Conservation (phyloP, 495 filamentous ascomycete genomes). For the Pseudomonodictys pantanalensis region DNA sequence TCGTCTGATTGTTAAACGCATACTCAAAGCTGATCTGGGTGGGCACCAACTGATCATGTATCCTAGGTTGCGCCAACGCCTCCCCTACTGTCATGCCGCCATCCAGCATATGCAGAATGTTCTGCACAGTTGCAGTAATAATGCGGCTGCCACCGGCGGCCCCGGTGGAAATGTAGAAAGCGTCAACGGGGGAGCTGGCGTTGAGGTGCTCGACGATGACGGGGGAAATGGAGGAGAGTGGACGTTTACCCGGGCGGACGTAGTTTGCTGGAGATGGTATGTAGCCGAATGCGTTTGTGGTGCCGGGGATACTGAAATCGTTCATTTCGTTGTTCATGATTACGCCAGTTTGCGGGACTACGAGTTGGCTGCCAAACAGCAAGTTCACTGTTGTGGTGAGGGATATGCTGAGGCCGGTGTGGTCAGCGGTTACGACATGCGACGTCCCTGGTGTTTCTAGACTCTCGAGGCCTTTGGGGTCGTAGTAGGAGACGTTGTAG, state of each 20-base stretch:
- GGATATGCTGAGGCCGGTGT: slow-evolving; percentile 65
- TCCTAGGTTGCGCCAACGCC: slow-evolving; percentile 62
- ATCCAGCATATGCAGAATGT: slow-evolving; percentile 68
- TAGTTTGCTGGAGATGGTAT: slow-evolving; percentile 76
- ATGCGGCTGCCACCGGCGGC: slow-evolving; percentile 86
- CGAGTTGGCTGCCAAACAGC: slow-evolving; percentile 71
- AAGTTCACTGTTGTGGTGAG: slow-evolving; percentile 82
- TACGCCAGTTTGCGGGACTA: slow-evolving; percentile 78
- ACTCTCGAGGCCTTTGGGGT: slow-evolving; percentile 60
- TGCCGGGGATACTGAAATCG: slow-evolving; percentile 38
- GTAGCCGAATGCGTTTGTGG: slow-evolving; percentile 77
- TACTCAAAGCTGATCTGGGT: slow-evolving; percentile 68
- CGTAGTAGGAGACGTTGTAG: slow-evolving; percentile 66
- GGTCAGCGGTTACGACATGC: slow-evolving; percentile 69
- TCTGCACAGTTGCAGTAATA: slow-evolving; percentile 78
- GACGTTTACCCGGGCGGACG: slow-evolving; percentile 75
- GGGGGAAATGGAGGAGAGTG: slow-evolving; percentile 75
- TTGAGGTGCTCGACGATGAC: slow-evolving; percentile 71
- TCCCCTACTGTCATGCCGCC: slow-evolving; percentile 54
- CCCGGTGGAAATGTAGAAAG: slow-evolving; percentile 67
- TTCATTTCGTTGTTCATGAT: slow-evolving; percentile 54
- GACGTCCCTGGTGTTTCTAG: slow-evolving; percentile 72
- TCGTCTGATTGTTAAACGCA: slow-evolving; percentile 62
- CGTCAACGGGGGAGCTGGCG: slow-evolving; percentile 53
- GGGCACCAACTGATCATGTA: slow-evolving; percentile 84